Conservation (phyloP, 805 yeast species). For the Saturnispora zaruensis region DNA sequence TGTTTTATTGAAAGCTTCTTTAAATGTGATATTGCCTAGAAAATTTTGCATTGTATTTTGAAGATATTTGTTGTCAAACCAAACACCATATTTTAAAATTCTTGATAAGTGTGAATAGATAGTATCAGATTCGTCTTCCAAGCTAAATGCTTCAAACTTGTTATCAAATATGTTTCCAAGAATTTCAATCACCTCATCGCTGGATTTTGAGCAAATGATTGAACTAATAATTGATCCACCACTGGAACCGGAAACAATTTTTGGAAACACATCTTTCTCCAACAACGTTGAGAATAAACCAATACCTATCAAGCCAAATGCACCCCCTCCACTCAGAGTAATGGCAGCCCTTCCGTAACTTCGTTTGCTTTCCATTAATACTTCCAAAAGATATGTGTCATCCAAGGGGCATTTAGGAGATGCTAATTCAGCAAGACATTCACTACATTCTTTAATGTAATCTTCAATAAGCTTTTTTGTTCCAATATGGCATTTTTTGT, state of each 20-base stretch:
- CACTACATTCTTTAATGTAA: slow-evolving; percentile 68
- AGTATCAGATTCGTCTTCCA: slow-evolving; percentile 43
- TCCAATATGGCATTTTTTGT: slow-evolving; percentile 73
- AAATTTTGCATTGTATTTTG: slow-evolving; percentile 66
- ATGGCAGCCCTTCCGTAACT: slow-evolving; percentile 92
- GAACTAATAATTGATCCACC: slow-evolving; percentile 96
- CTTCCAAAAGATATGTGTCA: slow-evolving; percentile 62
- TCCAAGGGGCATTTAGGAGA: slow-evolving; percentile 40
- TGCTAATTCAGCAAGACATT: slow-evolving; percentile 34
- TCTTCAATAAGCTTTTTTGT: slow-evolving; percentile 80
- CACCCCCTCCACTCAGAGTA: slow-evolving; percentile 93
- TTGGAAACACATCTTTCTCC: slow-evolving; percentile 70
- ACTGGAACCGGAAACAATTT: slow-evolving; percentile 86
- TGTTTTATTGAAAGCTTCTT: slow-evolving; percentile 90
- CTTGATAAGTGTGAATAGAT: slow-evolving; percentile 44
- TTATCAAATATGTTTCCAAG: slow-evolving; percentile 54
- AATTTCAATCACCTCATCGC: slow-evolving; percentile 55
- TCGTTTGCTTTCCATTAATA: slow-evolving; percentile 78
- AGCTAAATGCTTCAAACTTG: slow-evolving; percentile 43
- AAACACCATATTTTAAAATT: slow-evolving; percentile 77
- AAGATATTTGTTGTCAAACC: slow-evolving; percentile 72
- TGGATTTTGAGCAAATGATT: slow-evolving; percentile 70
- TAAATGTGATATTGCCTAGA: slow-evolving; percentile 83
- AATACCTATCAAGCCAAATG: slow-evolving; percentile 85
- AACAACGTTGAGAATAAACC: slow-evolving; percentile 80